Evolutionary conservation across 768 basidiomycete genomes (phyloP).

Genomic region (Boletus subparvulus): DNA sequence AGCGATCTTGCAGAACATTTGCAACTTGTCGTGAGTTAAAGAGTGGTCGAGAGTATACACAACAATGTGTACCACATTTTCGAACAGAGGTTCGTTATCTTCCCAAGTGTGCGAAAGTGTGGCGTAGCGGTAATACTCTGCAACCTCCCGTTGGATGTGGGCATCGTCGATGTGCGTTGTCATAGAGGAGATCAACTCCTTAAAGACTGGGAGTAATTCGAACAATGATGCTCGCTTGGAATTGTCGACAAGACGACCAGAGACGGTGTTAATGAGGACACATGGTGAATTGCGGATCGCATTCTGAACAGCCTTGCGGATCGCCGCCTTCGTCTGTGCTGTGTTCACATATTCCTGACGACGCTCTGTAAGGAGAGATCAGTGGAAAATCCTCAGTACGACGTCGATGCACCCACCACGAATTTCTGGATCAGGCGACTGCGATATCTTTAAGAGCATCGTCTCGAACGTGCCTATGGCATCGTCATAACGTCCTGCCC

Average conservation of each 20-base stretch:
- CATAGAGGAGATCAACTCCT: no score
- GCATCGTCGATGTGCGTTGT: no score
- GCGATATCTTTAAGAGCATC: slow-evolving; percentile 1
- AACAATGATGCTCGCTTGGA: not conserved
- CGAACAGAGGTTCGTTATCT: no score
- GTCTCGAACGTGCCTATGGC: not conserved
- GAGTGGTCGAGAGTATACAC: no score
- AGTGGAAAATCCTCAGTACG: no score
- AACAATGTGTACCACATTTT: no score
- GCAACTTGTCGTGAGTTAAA: no score
- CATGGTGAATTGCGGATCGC: slow-evolving; percentile 1
- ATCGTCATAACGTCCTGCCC: not conserved
- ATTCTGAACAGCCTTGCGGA: not conserved
- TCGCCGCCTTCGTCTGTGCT: not conserved
- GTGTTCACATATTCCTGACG: not conserved
- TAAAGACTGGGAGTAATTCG: no score
- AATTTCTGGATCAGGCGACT: not conserved
- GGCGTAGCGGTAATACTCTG: no score
- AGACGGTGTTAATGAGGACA: slow-evolving; percentile 2
- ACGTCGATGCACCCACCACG: not conserved
- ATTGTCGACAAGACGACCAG: slow-evolving; percentile 2
- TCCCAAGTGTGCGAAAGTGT: no score
- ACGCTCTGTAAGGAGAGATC: not conserved
- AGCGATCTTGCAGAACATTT: no score
- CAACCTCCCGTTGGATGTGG: no score